phyloP scores from a whole-genome alignment of 2,329 filamentous ascomycete species.

The Ceratocystis diversiconidia region DNA sequence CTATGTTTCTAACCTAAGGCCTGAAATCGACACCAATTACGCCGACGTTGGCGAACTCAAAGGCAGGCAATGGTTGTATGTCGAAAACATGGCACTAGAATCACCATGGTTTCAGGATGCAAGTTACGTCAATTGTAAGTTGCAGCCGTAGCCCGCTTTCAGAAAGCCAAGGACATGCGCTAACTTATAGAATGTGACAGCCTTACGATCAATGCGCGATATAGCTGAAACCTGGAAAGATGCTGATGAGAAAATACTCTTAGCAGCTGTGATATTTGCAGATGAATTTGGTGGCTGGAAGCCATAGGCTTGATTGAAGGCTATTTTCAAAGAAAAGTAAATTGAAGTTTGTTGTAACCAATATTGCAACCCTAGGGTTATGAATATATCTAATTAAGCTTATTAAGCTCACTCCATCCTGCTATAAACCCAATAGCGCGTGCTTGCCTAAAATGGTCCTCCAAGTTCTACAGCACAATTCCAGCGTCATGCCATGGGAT shows the following conservation, averaged over 20 bases:
- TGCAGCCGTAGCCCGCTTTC: neutral
- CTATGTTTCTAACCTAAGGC: constrained; percentile 63
- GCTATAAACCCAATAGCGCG: neutral
- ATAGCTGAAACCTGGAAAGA: constrained; percentile 63
- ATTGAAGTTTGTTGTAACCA: neutral
- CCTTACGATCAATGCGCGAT: constrained; percentile 57
- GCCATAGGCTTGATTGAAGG: constrained; percentile 17
- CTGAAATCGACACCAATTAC: constrained; percentile 51
- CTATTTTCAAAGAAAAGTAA: neutral
- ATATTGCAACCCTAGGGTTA: neutral
- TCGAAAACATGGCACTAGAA: constrained; percentile 55
- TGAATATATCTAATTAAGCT: neutral
- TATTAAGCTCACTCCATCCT: neutral
- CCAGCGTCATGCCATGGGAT: neutral
- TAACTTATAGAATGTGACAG: constrained; percentile 7
- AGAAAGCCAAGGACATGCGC: neutral
- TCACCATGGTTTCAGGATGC: constrained; percentile 56
- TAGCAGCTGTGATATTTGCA: constrained; percentile 55
- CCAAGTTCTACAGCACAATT: neutral
- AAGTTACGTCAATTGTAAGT: constrained; percentile 69
- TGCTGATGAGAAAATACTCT: constrained; percentile 48
- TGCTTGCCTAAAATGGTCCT: neutral
- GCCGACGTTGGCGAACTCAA: constrained; percentile 45
- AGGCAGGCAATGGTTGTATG: constrained; percentile 61
- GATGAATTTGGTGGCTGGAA: constrained; percentile 61